phyloP scores from a whole-genome alignment of 2,329 filamentous ascomycete species.

The Geosmithia morbida region DNA sequence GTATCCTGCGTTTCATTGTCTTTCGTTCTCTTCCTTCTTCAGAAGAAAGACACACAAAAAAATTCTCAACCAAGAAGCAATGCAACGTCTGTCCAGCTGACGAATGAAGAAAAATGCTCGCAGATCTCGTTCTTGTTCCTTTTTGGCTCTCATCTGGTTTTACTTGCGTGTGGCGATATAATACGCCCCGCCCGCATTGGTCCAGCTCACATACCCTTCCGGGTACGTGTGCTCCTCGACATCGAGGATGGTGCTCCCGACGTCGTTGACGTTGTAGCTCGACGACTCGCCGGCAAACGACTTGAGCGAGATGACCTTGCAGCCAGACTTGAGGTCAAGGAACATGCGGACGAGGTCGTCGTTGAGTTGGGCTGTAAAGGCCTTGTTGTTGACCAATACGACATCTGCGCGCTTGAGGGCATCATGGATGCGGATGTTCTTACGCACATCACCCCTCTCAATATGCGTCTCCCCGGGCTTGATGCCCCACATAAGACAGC shows the following conservation, averaged over 20 bases:
- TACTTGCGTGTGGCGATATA: constrained; percentile 74
- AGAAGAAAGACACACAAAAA: neutral
- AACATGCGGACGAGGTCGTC: constrained; percentile 78
- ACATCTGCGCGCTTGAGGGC: constrained; percentile 78
- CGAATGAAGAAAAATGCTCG: constrained; percentile 4
- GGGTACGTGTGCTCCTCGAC: constrained; percentile 50
- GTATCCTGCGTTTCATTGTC: neutral
- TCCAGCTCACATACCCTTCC: constrained; percentile 82
- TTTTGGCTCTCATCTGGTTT: constrained; percentile 1
- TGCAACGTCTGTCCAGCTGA: constrained; percentile 11
- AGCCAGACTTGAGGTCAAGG: constrained; percentile 80
- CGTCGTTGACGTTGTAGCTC: constrained; percentile 61
- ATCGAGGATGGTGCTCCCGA: constrained; percentile 66
- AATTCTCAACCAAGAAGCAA: neutral
- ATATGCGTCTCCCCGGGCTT: constrained; percentile 66
- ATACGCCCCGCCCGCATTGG: constrained; percentile 67
- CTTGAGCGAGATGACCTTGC: constrained; percentile 81
- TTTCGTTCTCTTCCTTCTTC: neutral
- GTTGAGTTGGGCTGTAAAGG: constrained; percentile 80
- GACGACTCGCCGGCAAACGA: constrained; percentile 67
- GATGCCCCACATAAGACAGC: constrained; percentile 82
- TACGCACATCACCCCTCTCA: constrained; percentile 71
- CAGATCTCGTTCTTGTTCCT: constrained; percentile 5
- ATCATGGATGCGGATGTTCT: constrained; percentile 53
- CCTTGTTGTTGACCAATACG: constrained; percentile 96